Evolutionary conservation across 257 asterid genomes (phyloP).

Genomic region (Lycium ferocissimum): DNA sequence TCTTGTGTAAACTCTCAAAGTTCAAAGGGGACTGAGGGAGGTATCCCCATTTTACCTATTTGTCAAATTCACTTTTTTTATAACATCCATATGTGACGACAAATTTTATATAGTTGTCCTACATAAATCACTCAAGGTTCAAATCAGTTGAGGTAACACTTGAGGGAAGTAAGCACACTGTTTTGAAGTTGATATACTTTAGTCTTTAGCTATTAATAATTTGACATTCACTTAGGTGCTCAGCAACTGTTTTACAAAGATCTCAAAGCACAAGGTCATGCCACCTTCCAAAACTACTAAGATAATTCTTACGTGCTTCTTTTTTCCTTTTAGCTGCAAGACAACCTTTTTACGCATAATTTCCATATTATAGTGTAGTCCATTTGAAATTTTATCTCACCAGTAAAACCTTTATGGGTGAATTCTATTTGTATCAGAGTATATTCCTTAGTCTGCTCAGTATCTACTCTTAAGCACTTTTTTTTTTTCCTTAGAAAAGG

Average conservation of each 20-base stretch:
- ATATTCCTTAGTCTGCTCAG: not conserved
- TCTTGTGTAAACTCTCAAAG: not conserved
- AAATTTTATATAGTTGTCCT: not conserved
- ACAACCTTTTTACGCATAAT: not conserved
- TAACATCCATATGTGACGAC: not conserved
- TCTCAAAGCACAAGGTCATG: not conserved
- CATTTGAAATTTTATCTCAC: not conserved
- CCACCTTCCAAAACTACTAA: not conserved
- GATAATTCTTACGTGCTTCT: not conserved
- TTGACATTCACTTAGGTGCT: not conserved
- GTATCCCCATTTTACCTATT: not conserved
- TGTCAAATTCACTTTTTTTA: not conserved
- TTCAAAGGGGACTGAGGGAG: not conserved
- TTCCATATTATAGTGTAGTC: not conserved
- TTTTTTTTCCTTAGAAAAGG: not conserved
- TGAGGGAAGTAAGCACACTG: not conserved
- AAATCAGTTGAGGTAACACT: conserved; percentile 1
- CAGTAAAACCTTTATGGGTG: not conserved
- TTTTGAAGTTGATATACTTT: not conserved
- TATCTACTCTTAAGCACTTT: not conserved
- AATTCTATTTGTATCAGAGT: not conserved
- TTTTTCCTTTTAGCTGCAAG: not conserved
- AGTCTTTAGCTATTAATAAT: not conserved
- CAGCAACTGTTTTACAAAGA: not conserved
- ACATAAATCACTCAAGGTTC: not conserved